Base-by-base conservation (phyloP, 148 eudicot species). In the Fagopyrum homotropicum region DNA sequence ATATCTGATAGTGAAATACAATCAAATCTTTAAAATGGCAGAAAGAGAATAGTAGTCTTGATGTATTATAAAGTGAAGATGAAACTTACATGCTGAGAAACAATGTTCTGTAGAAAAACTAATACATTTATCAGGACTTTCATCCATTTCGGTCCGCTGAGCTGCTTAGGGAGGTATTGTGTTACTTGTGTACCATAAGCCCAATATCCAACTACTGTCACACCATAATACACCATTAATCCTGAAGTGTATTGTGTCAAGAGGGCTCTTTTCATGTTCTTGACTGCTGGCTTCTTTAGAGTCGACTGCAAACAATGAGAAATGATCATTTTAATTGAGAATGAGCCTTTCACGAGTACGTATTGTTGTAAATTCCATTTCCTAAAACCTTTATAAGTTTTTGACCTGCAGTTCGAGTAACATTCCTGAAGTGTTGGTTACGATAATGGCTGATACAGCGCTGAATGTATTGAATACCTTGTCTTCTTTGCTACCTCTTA, bases 401-500 rank as follows among this genome's bases (percentile, higher is more conserved):
- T 4, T 71, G 35, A 89, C 90, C 90, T 89, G 90, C 75, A 89
- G 84, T 80, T 89, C 92, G 48, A 77, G 83, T 75, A 85, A 75
- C 83, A 89, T 87, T 60, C 89, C 93, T 15, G 85, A 73, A 14
- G 81, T 81, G 77, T 89, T 89, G 85, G 85, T 79, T 29, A 86
- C 86, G 1, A 89, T 76, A 56, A 89, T 86, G 79, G 86, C 88
- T 43, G 93, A 77, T 56, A 87, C 48, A 8, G 93, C 93, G 19
- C 89, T 82, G 69, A 89, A 84, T 70, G 80, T 83, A 63, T 81
- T 81, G 71, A 83, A 80, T 64, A 89, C 80, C 82, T 80, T 84
- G 60, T 57, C 82, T 52, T 73, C 55, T 55, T 64, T 78, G 83
- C 79, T 85, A 68, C 90, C 93, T 51, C 16, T 76, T 45, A 87